phyloP scores from a whole-genome alignment of 139 green algal species.

The Coelastrella sp. region DNA sequence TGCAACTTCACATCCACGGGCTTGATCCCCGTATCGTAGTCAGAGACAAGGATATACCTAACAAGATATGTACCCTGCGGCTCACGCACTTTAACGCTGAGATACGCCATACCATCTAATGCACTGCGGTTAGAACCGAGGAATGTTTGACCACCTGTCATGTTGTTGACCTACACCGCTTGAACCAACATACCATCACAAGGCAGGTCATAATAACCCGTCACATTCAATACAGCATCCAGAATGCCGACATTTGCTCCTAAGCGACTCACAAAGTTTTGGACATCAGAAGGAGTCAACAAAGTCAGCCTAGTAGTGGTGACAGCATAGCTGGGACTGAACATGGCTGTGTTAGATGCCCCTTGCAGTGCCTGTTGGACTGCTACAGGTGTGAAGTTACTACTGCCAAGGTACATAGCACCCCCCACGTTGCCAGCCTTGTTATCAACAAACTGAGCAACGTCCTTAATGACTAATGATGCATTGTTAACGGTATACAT shows the following conservation, averaged over 20 bases:
- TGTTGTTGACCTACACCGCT: not conserved
- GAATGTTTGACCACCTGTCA: not conserved
- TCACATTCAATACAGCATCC: not conserved
- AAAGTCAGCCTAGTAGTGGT: not conserved
- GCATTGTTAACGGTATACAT: not conserved
- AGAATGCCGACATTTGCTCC: not conserved
- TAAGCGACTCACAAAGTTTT: not conserved
- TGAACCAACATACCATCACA: not conserved
- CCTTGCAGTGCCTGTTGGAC: not conserved
- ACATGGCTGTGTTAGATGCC: not conserved
- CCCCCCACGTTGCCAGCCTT: not conserved
- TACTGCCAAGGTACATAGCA: not conserved
- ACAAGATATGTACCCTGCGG: not conserved
- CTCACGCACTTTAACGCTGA: not conserved
- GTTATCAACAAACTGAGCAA: not conserved
- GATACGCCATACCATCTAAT: not conserved
- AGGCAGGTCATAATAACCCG: not conserved
- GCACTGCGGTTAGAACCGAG: not conserved
- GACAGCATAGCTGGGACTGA: not conserved
- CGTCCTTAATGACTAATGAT: not conserved
- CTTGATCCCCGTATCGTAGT: not conserved
- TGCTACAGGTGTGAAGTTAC: not conserved
- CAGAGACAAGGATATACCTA: not conserved
- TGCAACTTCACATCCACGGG: not conserved
- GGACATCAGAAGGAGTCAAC: not conserved